phyloP scores from a whole-genome alignment of 441 rosid genomes.

The Lagerstroemia fauriei region DNA sequence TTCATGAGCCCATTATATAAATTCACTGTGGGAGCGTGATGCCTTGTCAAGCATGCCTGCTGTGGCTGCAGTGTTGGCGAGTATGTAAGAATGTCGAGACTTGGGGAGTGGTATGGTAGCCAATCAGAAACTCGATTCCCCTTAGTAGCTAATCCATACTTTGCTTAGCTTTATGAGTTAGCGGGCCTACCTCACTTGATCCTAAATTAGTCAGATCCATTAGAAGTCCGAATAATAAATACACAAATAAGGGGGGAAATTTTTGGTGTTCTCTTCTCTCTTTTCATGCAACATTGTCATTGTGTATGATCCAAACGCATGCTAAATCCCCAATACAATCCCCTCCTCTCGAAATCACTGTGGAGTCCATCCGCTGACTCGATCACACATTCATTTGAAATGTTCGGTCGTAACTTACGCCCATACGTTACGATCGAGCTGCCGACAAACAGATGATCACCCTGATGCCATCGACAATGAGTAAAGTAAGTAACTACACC shows the following conservation, averaged over 20 bases:
- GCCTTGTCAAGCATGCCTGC: background rate
- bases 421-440: background rate
- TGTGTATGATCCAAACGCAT: constrained; percentile 31
- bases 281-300: too few species aligned
- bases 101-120: background rate
- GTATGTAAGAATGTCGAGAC: background rate
- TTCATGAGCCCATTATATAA: background rate
- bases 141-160: too few species aligned
- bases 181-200: background rate
- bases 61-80: background rate
- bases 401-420: background rate
- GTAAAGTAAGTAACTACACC: too few species aligned
- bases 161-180: too few species aligned
- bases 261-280: too few species aligned
- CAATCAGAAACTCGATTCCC: background rate
- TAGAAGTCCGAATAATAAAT: too few species aligned
- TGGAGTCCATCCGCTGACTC: background rate
- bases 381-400: background rate
- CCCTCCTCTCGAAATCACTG: background rate
- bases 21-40: background rate
- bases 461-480: background rate
- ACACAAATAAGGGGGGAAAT: too few species aligned
- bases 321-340: constrained; percentile 30
- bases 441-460: background rate
- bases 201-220: too few species aligned